These are phyloP conservation scores for Penicillium rolfsii DNA, from an alignment of 2,329 filamentous ascomycete genomes.

Conservation along the genomic window DNA sequence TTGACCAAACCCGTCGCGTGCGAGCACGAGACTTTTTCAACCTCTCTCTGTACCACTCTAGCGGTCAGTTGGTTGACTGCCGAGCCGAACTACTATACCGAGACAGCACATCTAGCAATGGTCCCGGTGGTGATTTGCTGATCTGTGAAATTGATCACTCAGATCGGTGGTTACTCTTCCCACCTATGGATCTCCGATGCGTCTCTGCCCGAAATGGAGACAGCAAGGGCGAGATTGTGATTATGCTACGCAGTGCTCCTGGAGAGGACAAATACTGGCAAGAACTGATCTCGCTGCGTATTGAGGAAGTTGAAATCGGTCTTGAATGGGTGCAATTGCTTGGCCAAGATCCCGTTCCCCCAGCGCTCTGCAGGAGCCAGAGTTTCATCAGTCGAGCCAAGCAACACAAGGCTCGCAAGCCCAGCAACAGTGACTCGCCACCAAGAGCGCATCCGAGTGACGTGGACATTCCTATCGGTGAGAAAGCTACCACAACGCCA, in stretches of 20 bases:
- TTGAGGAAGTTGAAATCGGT: conserved; percentile 75
- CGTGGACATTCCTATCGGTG: conserved; percentile 65
- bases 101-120: conserved; percentile 71
- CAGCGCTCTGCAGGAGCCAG: conserved; percentile 58
- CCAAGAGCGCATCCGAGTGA: conserved; percentile 51
- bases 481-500: conserved; percentile 53
- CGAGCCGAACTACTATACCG: conserved; percentile 84
- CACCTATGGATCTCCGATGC: conserved; percentile 73
- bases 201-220: conserved; percentile 82
- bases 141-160: conserved; percentile 84
- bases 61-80: conserved; percentile 85
- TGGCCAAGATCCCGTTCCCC: conserved; percentile 66
- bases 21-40: conserved; percentile 88
- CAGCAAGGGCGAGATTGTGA: conserved; percentile 70
- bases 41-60: conserved; percentile 83
- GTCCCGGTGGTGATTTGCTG: conserved; percentile 78
- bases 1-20: conserved; percentile 80
- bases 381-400: conserved; percentile 55
- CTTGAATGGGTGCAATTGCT: conserved; percentile 88
- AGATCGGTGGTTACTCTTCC: conserved; percentile 83
- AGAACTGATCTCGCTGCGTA: conserved; percentile 76
- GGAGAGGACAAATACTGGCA: conserved; percentile 70
- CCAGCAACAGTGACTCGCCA: conserved; percentile 26
- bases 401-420: conserved; percentile 36
- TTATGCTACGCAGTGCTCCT: conserved; percentile 80